Evolutionary conservation across 1,139 yeast species (phyloP), one percentile per base, ranked within the genome.

Genomic region (Williopsis jadinii): DNA sequence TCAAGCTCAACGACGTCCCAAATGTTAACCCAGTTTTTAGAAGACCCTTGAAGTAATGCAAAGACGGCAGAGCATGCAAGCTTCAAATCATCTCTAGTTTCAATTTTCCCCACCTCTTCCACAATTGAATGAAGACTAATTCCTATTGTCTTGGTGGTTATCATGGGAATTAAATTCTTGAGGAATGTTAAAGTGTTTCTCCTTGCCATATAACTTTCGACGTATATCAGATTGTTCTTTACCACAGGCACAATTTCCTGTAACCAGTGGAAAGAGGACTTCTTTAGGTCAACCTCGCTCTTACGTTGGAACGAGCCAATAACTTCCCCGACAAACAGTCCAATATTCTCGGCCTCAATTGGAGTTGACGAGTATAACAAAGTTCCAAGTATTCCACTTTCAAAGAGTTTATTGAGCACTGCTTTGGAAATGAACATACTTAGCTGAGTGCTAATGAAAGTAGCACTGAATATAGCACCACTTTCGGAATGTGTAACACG

Each of bases 151-250:
- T 78, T 80, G 27, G 86, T 75, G 0, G 96, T 96, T 56, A 80
- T 86, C 9, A 75, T 71, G 1, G 74, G 71, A 29, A 84, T 63
- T 46, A 83, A 64, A 50, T 79, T 80, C 56, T 83, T 86, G 64
- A 90, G 66, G 52, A 87, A 77, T 3, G 85, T 83, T 46, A 90
- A 84, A 3, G 87, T 75, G 60, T 88, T 90, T 47, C 92, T 75
- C 41, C 95, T 73, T 3, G 86, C 80, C 79, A 86, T 84, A 56
- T 88, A 90, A 45, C 83, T 84, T 1, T 69, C 67, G 14, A 77
- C 73, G 36, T 86, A 65, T 11, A 84, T 70, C n/a, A 40, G 30
- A 9, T 66, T 59, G 4, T 68, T 56, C 33, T 82, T 63, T 31
- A 77, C 75, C 1, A 64, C 60, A 19, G 75, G 58, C 9, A 82